Percentiles rank a stretch among this genome's conserved stretches.
Conservation (phyloP, 352 stramenopile species). For the Phytophthora tentaculata region DNA sequence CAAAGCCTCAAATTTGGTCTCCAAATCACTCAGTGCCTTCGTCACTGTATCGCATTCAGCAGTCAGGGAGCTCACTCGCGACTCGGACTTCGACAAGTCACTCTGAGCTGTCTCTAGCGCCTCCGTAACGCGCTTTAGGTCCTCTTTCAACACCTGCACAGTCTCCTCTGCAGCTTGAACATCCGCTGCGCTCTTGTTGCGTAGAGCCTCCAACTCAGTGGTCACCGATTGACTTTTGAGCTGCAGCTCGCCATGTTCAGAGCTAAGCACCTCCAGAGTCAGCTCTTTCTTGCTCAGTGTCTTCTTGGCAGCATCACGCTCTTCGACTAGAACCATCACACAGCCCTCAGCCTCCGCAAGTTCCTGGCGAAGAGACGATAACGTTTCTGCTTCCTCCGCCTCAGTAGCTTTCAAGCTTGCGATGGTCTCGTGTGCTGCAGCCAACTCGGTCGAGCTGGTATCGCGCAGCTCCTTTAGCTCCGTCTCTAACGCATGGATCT, state of each 20-base stretch:
- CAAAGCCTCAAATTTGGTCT: conserved; percentile 20
- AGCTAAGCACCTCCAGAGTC: conserved; percentile 42
- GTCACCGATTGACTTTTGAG: conserved; percentile 43
- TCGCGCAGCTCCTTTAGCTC: conserved; percentile 31
- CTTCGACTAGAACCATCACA: conserved; percentile 42
- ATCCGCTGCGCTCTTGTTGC: conserved; percentile 26
- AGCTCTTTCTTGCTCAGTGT: conserved; percentile 37
- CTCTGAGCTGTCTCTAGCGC: conserved; percentile 25
- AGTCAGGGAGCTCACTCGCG: conserved; percentile 19
- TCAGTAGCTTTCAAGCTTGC: conserved; percentile 13
- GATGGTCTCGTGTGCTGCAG: conserved; percentile 35
- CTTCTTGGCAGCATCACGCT: conserved; percentile 45
- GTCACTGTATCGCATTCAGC: conserved; percentile 24
- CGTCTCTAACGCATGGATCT: conserved; percentile 24
- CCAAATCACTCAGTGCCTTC: conserved; percentile 17
- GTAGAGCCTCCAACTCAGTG: conserved; percentile 37
- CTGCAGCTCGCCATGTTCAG: conserved; percentile 46
- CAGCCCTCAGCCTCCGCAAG: conserved; percentile 41
- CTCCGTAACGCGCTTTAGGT: conserved; percentile 18
- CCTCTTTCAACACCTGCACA: conserved; percentile 20
- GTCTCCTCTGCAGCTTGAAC: conserved; percentile 30
- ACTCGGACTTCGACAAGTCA: conserved; percentile 27
- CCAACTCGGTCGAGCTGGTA: conserved; percentile 28
- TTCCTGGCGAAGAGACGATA: conserved; percentile 35
- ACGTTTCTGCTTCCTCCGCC: conserved; percentile 22